phyloP scores from a whole-genome alignment of 2,329 filamentous ascomycete species.

The Ascochyta pisi region DNA sequence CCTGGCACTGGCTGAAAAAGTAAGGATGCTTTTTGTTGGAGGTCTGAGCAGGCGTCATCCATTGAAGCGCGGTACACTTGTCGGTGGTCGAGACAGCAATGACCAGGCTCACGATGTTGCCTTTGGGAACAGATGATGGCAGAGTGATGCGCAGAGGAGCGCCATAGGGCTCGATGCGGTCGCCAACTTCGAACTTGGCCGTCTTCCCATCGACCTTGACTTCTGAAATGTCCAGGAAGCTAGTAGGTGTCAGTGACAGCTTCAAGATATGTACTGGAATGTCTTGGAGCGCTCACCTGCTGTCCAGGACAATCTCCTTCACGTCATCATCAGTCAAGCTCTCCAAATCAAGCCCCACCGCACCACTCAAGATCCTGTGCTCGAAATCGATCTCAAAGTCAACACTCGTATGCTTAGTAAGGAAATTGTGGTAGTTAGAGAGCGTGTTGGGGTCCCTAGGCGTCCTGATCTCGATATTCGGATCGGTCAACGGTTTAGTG shows the following conservation, averaged over 20 bases:
- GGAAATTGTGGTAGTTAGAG: constrained; percentile 89
- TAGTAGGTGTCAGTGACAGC: constrained; percentile 17
- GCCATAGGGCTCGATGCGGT: constrained; percentile 76
- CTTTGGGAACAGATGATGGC: constrained; percentile 54
- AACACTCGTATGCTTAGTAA: constrained; percentile 81
- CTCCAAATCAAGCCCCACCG: constrained; percentile 77
- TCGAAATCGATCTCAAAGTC: constrained; percentile 86
- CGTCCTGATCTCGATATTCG: constrained; percentile 48
- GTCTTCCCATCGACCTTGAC: constrained; percentile 73
- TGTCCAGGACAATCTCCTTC: constrained; percentile 83
- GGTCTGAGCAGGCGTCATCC: constrained; percentile 92
- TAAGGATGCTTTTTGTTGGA: constrained; percentile 96
- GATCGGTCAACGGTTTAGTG: constrained; percentile 48
- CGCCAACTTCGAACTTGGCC: constrained; percentile 73
- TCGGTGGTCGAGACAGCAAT: constrained; percentile 75
- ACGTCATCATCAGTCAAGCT: constrained; percentile 76
- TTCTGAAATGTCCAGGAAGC: constrained; percentile 74
- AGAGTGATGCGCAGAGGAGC: constrained; percentile 70
- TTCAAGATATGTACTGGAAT: neutral
- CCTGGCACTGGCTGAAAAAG: constrained; percentile 98
- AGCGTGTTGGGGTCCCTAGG: constrained; percentile 86
- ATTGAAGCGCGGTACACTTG: constrained; percentile 90
- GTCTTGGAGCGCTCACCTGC: constrained; percentile 57
- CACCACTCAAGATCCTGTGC: constrained; percentile 76
- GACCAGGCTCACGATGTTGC: constrained; percentile 57